Base-by-base conservation (phyloP, 2,329 filamentous ascomycete species). In the Fusarium liriodendri region DNA sequence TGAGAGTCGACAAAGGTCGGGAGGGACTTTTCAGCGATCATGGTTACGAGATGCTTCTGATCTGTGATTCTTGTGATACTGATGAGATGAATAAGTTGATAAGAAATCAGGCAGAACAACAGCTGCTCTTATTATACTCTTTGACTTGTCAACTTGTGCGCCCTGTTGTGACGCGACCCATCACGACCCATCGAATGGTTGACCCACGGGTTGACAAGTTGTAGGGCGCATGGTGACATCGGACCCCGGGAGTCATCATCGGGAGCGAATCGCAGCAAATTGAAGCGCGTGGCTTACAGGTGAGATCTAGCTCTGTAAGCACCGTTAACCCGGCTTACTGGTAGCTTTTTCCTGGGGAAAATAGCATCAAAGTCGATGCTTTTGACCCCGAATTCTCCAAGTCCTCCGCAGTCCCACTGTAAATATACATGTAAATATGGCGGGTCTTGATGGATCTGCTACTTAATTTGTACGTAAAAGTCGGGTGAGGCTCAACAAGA, bases 101-200 rank as follows among this genome's bases (percentile, higher is more conserved):
- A 5, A 32, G 5, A 32, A 38, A 54, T 25, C 4, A 57, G 33
- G 25, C 20, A 45, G 42, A 64, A 63, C 16, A 50, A 13, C 16
- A 47, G 42, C 18, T n/a, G 14, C 50, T 11, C 20, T 72, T 63
- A 63, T 63, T 58, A 55, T 55, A 42, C 20, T 20, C 29, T 29
- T 50, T 52, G 50, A 45, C 4, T 47, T 40, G 58, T 50, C 18
- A 25, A 55, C 42, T 16, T 52, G 59, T 55, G 33, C 72, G 72
- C 72, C 72, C 72, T 74, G 72, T 72, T 32, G 61, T 69, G 72
- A 75, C 60, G 22, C 60, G 67, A 68, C 67, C 71, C 71, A 72
- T 70, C 65, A 38, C 64, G 68, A 74, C 55, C 47, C 47, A 52
- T 52, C 47, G 60, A 61, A 73, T 47, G 47, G 37, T 47, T 47